Conservation (phyloP, 179 eudicot genomes). For the Silene vulgaris region DNA sequence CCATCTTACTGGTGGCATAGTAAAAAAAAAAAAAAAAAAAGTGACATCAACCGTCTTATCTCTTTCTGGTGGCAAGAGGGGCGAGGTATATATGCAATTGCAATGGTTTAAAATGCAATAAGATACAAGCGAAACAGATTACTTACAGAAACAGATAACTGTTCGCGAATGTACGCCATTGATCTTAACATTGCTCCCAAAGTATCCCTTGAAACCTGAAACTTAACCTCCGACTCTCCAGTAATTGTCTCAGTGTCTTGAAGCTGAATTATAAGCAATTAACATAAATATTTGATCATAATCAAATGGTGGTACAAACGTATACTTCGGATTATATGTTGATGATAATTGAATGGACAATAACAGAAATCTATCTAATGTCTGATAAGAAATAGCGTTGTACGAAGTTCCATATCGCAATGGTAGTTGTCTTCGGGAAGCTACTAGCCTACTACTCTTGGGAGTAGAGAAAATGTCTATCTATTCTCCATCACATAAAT, state of each 20-base stretch:
- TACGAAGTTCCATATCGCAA: neutral
- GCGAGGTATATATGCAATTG: too few species aligned
- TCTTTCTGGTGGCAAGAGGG: too few species aligned
- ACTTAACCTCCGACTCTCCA: conserved; percentile 86
- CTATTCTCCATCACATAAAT: neutral
- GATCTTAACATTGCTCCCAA: conserved; percentile 91
- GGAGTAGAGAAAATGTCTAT: neutral
- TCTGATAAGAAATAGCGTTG: neutral
- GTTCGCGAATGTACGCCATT: conserved; percentile 86
- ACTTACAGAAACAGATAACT: conserved; percentile 60
- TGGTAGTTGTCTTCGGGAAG: neutral
- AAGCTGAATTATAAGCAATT: conserved; percentile 48
- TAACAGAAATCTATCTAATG: neutral
- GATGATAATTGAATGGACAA: neutral
- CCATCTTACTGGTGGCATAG: neutral
- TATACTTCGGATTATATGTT: neutral
- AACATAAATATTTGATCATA: neutral
- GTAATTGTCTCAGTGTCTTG: conserved; percentile 69
- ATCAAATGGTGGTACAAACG: neutral
- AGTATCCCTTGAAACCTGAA: conserved; percentile 87
- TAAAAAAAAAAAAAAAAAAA: too few species aligned
- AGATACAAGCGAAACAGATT: too few species aligned
- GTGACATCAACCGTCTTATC: too few species aligned
- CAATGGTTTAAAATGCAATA: too few species aligned
- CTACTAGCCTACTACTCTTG: neutral